Percentiles rank a stretch among this genome's conserved stretches.
Conservation (phyloP, 108 stramenopile genomes). For the Nitzschia palea region DNA sequence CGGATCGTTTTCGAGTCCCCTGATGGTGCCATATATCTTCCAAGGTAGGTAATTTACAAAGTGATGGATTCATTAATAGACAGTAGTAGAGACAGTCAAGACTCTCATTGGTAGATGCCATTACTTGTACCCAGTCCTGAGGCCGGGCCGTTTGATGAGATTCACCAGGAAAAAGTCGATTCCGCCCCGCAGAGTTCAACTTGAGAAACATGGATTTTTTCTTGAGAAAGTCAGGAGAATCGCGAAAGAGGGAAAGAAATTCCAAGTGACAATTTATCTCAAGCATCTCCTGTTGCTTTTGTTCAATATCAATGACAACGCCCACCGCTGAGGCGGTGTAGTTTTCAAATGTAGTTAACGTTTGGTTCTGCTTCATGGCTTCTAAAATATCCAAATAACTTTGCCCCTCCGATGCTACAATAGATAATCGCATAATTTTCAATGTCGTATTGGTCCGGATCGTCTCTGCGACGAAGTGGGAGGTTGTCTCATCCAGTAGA, state of each 20-base stretch:
- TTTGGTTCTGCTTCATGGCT: neutral
- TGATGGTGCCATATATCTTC: too few species aligned
- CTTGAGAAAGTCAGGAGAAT: neutral
- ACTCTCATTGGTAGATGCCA: constrained; percentile 3
- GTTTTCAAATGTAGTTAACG: neutral
- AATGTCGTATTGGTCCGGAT: neutral
- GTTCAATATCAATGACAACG: neutral
- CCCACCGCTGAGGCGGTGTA: neutral
- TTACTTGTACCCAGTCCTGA: neutral
- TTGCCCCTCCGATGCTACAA: neutral
- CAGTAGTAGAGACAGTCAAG: constrained; percentile 2
- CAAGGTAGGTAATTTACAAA: neutral
- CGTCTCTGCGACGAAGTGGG: neutral
- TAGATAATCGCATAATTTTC: neutral
- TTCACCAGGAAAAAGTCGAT: neutral
- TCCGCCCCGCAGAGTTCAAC: constrained; percentile 2
- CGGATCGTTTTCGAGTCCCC: too few species aligned
- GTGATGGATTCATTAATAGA: constrained; percentile 1
- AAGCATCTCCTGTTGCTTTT: constrained; percentile 1
- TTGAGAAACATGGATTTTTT: neutral
- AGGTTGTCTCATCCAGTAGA: neutral
- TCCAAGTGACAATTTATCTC: neutral
- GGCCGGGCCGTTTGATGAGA: neutral
- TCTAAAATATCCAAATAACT: constrained; percentile 1
- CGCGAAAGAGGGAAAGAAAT: neutral